A percentile compares a stretch with the other conserved stretches of the same genome.
Evolutionary conservation across 2,329 filamentous ascomycete species (phyloP).

Genomic region (Stagonosporopsis cucurbitacearum): DNA sequence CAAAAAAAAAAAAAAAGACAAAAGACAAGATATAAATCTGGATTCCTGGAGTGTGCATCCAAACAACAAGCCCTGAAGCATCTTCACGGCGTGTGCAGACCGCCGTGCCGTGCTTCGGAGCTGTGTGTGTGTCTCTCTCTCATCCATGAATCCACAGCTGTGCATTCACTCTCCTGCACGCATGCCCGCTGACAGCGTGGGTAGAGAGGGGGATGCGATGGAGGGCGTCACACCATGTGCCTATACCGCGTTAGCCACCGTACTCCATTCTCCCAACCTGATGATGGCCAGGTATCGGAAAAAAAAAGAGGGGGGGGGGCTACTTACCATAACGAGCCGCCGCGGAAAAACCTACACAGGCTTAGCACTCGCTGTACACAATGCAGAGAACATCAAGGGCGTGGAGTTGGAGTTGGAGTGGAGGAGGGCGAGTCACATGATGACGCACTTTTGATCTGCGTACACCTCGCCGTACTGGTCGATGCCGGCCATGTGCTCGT

Average conservation of each 20-base stretch:
- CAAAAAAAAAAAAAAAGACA: background rate
- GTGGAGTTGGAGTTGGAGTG: too few relatives aligned
- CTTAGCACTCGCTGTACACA: constrained; percentile 16
- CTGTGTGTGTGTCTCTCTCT: too few relatives aligned
- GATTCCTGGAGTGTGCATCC: too few relatives aligned
- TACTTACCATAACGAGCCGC: constrained; percentile 23
- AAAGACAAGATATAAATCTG: too few relatives aligned
- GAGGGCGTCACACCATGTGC: background rate
- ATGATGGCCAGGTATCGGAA: background rate
- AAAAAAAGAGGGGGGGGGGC: background rate
- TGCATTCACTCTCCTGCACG: too few relatives aligned
- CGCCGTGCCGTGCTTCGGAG: too few relatives aligned
- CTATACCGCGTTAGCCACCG: background rate
- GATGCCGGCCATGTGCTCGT: constrained; percentile 76
- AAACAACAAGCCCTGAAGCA: too few relatives aligned
- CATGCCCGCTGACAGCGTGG: too few relatives aligned
- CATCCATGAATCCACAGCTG: too few relatives aligned
- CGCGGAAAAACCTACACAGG: constrained; percentile 25
- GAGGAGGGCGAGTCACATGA: constrained; percentile 58
- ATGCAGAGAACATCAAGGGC: background rate
- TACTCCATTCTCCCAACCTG: background rate
- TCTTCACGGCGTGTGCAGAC: too few relatives aligned
- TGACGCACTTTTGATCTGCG: constrained; percentile 60
- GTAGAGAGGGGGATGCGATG: too few relatives aligned
- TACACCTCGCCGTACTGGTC: constrained; percentile 75